Evolutionary conservation across 768 basidiomycete genomes (phyloP), one percentile per base, ranked within the genome.

Genomic region (Peribolospora kevripleyi): DNA sequence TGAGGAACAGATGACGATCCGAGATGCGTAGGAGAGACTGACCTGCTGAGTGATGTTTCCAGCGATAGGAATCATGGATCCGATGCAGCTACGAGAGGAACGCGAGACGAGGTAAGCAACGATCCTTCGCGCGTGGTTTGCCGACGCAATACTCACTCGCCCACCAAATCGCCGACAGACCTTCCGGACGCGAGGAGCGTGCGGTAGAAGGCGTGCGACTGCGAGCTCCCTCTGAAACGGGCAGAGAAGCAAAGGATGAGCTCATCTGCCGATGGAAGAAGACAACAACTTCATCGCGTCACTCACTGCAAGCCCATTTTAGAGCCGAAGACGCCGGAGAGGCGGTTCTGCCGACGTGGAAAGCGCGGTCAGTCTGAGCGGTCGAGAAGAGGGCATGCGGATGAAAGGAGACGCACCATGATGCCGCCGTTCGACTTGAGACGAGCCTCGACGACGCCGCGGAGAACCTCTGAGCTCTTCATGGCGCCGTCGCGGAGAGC

Each of bases 401-500:
- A 39, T 38, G 1, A 36, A 42, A 13, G 36, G 46, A 46, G 11
- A 48, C 51, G 11, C 8, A 55, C 57, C 8, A 51, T 25, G n/a
- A 43, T 39, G 8, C 54, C 51, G 11, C 42, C 13, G 6, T 36
- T 39, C 25, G 52, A 14, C 8, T 10, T 25, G 40, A 56, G 41
- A 13, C 58, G 52, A 50, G 25, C 14, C 14, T 48, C 37, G 43
- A 59, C 49, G 42, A 54, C 11, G 41, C 9, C 2, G 38, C 46
- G 50, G 37, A 59, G 49, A 6, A 49, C 4, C 14, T 38, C 25
- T 4, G 46, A 37, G 47, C 53, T 3, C 46, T 52, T 36, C 37
- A 54, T 46, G 52, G 43, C 55, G 2, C 40, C 11, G 37, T 59
- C 50, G 49, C 55, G 55, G 7, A 59, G 53, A 42, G 46, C 46